Evolutionary conservation across 129 eudicot genomes (phyloP).

Genomic region (Heracleum sosnowskyi): DNA sequence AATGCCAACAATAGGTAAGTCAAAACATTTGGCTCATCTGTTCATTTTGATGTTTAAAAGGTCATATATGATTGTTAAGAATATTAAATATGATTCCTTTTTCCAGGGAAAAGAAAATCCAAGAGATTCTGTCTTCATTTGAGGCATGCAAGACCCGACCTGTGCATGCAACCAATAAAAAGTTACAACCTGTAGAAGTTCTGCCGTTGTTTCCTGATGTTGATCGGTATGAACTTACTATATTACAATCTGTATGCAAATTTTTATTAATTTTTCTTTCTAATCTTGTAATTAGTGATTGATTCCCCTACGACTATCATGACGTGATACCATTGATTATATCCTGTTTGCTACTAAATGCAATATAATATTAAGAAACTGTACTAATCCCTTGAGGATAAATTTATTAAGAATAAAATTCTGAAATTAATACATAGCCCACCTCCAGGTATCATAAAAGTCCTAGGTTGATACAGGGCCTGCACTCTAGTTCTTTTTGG

Average conservation of each 20-base stretch:
- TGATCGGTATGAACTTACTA: slow-evolving; percentile 53
- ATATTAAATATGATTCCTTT: neutral
- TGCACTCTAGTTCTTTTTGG: no score
- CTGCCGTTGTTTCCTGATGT: slow-evolving; percentile 79
- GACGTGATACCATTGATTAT: neutral
- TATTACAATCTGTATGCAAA: neutral
- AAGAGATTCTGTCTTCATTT: slow-evolving; percentile 75
- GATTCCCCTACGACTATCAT: neutral
- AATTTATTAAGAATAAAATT: neutral
- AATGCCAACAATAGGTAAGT: slow-evolving; percentile 54
- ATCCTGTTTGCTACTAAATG: neutral
- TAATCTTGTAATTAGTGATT: neutral
- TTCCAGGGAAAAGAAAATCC: slow-evolving; percentile 66
- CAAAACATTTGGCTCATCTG: neutral
- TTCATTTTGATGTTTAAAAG: neutral
- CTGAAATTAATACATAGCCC: neutral
- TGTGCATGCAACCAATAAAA: slow-evolving; percentile 73
- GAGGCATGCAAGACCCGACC: slow-evolving; percentile 82
- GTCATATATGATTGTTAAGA: no score
- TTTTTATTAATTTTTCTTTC: neutral
- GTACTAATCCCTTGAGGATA: neutral
- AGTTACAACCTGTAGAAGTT: slow-evolving; percentile 60
- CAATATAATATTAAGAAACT: neutral
- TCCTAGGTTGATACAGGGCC: no score
- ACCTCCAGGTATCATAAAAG: neutral